These are phyloP conservation scores for Trichothecium sympodiale DNA, from an alignment of 2,329 filamentous ascomycete genomes.

Conservation along the genomic window DNA sequence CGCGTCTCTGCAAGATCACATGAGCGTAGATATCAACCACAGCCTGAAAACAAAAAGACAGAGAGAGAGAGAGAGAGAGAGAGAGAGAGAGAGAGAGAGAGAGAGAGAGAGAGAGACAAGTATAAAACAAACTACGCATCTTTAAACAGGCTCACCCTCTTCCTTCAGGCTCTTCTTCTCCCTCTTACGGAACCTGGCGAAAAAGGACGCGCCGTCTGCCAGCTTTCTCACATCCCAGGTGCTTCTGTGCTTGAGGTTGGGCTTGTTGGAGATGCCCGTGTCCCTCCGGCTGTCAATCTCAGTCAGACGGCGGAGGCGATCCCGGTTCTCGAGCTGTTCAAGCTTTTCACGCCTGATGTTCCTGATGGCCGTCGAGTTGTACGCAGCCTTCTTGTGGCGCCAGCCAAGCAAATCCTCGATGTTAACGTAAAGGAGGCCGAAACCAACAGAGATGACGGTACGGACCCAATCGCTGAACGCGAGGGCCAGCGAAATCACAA, in stretches of 20 bases:
- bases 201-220: not conserved
- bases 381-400: constrained; percentile 6
- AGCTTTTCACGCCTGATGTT: constrained; percentile 6
- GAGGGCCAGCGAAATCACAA: constrained; percentile 9
- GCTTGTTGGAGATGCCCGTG: not conserved
- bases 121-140: not conserved
- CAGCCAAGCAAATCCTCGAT: constrained; percentile 7
- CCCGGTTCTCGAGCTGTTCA: constrained; percentile 7
- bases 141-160: not conserved
- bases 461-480: constrained; percentile 12
- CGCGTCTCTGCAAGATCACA: too few species aligned
- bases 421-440: constrained; percentile 4
- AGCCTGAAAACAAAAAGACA: not conserved
- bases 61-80: not conserved
- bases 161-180: not conserved
- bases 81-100: not conserved
- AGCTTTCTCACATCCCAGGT: constrained; percentile 6
- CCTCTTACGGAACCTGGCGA: constrained; percentile 1
- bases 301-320: constrained; percentile 6
- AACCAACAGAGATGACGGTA: constrained; percentile 6
- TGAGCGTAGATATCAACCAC: too few species aligned
- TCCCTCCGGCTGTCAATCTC: constrained; percentile 9
- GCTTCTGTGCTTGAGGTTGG: not conserved
- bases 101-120: constrained; percentile 2
- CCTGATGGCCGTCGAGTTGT: constrained; percentile 7